Conservation (phyloP, 2,329 filamentous ascomycete species). For the Hymenoscyphus fructigenus region DNA sequence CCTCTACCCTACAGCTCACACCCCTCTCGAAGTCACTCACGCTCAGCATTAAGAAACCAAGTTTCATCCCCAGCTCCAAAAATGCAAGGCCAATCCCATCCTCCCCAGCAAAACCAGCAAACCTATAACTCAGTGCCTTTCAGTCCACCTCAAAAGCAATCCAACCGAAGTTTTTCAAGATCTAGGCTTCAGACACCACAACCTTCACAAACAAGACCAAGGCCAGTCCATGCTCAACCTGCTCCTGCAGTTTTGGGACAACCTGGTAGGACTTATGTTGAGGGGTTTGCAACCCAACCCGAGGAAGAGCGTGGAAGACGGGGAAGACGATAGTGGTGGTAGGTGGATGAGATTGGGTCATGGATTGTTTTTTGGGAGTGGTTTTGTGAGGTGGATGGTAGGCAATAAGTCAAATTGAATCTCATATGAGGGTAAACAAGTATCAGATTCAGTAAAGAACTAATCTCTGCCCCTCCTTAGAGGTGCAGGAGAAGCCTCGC, state of each 20-base stretch:
- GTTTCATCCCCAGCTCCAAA: background rate
- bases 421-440: too few species aligned
- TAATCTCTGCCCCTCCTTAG: too few species aligned
- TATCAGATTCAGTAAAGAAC: too few species aligned
- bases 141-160: background rate
- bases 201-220: background rate
- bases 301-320: background rate
- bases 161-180: background rate
- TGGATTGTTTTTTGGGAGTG: background rate
- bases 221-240: background rate
- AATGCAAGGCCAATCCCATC: background rate
- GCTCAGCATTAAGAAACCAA: background rate
- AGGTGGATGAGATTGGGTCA: background rate
- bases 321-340: background rate
- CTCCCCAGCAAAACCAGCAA: background rate
- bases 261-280: background rate
- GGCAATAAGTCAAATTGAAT: too few species aligned
- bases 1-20: background rate
- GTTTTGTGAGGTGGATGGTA: too few species aligned
- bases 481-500: too few species aligned
- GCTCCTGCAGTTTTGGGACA: background rate
- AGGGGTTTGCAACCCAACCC: background rate
- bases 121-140: background rate
- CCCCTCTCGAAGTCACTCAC: background rate
- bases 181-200: background rate